These are phyloP conservation scores for Phyllosticta citriasiana DNA, from an alignment of 2,329 filamentous ascomycete species.

Conservation along the genomic window DNA sequence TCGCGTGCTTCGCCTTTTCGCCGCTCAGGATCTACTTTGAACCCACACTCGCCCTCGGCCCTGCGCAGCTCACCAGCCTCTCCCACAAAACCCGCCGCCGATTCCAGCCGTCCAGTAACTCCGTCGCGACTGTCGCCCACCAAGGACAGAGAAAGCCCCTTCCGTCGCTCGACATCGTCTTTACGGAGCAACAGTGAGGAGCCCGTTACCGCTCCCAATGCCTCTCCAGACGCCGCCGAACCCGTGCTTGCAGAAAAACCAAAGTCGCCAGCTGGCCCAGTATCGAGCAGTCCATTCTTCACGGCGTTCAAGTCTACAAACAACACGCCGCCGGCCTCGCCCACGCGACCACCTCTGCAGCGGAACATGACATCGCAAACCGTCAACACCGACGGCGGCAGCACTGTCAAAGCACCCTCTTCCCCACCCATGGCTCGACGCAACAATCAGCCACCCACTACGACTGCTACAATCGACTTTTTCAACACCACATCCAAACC, in stretches of 20 bases:
- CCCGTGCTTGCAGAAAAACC: neutral
- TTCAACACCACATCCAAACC: constrained; percentile 8
- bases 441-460: constrained; percentile 24
- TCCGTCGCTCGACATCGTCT: constrained; percentile 24
- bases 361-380: constrained; percentile 12
- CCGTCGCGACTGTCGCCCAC: constrained; percentile 14
- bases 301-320: constrained; percentile 21
- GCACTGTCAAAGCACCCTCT: constrained; percentile 12
- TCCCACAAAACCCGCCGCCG: constrained; percentile 10
- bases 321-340: constrained; percentile 22
- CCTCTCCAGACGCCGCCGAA: neutral
- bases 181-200: constrained; percentile 17
- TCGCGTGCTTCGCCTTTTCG: constrained; percentile 35
- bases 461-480: constrained; percentile 15
- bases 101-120: constrained; percentile 6
- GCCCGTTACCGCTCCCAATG: neutral
- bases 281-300: constrained; percentile 14
- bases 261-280: constrained; percentile 14
- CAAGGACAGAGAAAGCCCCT: constrained; percentile 12
- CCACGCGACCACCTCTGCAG: constrained; percentile 19
- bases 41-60: constrained; percentile 28
- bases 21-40: constrained; percentile 30
- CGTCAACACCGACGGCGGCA: neutral
- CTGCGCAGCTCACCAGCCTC: constrained; percentile 16
- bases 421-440: constrained; percentile 23